Evolutionary conservation across 2,329 filamentous ascomycete species (phyloP).

Genomic region (Hymenoscyphus repandus): DNA sequence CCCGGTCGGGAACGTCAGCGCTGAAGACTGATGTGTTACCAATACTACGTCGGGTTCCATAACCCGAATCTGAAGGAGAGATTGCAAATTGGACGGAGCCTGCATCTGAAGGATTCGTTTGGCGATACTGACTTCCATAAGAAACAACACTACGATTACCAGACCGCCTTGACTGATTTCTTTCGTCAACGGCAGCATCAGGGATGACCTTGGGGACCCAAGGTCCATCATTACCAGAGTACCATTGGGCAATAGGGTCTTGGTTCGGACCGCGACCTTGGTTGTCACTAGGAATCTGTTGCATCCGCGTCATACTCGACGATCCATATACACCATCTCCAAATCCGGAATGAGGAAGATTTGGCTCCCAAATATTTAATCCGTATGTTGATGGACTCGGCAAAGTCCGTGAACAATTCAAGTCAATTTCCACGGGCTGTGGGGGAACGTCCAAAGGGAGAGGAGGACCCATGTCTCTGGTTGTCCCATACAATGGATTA

Average conservation of each 20-base stretch:
- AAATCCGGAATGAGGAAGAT: conserved; percentile 16
- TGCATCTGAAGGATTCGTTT: conserved; percentile 26
- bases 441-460: conserved; percentile 21
- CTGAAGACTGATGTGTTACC: conserved; percentile 30
- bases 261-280: conserved; percentile 20
- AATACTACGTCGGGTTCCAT: conserved; percentile 29
- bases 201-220: conserved; percentile 37
- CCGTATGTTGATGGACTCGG: conserved; percentile 23
- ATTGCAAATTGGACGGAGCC: conserved; percentile 23
- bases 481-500: conserved; percentile 18
- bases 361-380: conserved; percentile 20
- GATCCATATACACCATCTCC: conserved; percentile 22
- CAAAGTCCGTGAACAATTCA: conserved; percentile 25
- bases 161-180: conserved; percentile 18
- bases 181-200: conserved; percentile 20
- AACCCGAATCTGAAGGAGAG: conserved; percentile 33
- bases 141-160: conserved; percentile 19
- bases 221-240: conserved; percentile 36
- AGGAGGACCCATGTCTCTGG: conserved; percentile 26
- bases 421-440: conserved; percentile 28
- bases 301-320: conserved; percentile 16
- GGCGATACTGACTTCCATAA: conserved; percentile 28
- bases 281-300: conserved; percentile 17
- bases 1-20: conserved; percentile 26
- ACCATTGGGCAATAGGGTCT: conserved; percentile 33